Evolutionary conservation across 108 stramenopile genomes (phyloP).

Genomic region (Nitzschia sp.): DNA sequence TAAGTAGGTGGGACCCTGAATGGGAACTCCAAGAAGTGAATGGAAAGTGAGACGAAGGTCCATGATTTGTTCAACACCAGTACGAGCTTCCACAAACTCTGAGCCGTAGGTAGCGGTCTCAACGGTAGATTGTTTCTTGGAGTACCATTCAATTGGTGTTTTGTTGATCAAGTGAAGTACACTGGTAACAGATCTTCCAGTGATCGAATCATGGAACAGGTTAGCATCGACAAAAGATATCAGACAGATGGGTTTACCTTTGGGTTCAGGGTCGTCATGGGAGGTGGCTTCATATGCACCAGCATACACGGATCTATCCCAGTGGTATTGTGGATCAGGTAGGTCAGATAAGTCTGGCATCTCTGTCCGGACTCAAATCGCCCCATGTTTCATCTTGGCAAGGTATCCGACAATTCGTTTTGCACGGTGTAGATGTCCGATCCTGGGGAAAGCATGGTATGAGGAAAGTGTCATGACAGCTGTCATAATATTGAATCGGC

Average conservation of each 20-base stretch:
- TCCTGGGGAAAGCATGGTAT: neutral
- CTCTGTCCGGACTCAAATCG: neutral
- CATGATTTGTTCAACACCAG: constrained; percentile 20
- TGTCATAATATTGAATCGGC: constrained; percentile 27
- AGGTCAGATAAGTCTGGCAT: constrained; percentile 10
- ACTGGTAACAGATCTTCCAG: constrained; percentile 24
- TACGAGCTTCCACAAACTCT: constrained; percentile 26
- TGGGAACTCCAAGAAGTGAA: constrained; percentile 29
- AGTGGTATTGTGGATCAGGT: neutral
- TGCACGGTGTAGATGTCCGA: constrained; percentile 17
- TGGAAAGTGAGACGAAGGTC: constrained; percentile 19
- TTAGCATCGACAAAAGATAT: constrained; percentile 33
- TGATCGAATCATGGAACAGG: constrained; percentile 15
- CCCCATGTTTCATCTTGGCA: constrained; percentile 6
- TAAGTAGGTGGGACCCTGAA: neutral
- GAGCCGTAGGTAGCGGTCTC: too few relatives aligned
- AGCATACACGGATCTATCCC: neutral
- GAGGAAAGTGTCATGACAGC: constrained; percentile 28
- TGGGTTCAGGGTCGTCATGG: constrained; percentile 22
- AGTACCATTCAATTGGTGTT: constrained; percentile 36
- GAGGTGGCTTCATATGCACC: neutral
- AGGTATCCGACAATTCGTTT: constrained; percentile 26
- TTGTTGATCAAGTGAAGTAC: constrained; percentile 31
- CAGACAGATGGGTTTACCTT: constrained; percentile 19
- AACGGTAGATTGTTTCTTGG: constrained; percentile 22